Evolutionary conservation across 163 green algal genomes (phyloP).

Genomic region (Smithsoniella earleae): DNA sequence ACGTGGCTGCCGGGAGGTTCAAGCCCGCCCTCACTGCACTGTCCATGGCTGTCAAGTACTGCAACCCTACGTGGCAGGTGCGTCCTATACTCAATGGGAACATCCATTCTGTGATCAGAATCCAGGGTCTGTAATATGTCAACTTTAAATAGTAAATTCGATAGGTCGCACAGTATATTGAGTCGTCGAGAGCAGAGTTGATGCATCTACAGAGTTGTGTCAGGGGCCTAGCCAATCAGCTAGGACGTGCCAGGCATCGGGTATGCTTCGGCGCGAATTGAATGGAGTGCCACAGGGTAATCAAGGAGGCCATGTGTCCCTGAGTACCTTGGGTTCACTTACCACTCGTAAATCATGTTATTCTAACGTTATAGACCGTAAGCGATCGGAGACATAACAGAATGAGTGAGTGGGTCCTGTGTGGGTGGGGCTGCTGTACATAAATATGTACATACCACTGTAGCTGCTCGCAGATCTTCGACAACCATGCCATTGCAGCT

Average conservation of each 20-base stretch:
- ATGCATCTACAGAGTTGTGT: background rate
- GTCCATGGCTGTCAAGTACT: constrained; percentile 1
- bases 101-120: background rate
- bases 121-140: background rate
- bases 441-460: too few relatives aligned
- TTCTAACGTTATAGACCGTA: too few relatives aligned
- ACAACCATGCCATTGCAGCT: constrained; percentile 10
- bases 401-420: background rate
- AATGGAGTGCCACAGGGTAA: too few relatives aligned
- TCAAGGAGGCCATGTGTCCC: too few relatives aligned
- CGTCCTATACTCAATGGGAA: too few relatives aligned
- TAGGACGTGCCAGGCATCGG: background rate
- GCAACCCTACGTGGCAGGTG: constrained; percentile 5
- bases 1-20: constrained; percentile 9
- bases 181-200: too few relatives aligned
- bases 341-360: too few relatives aligned
- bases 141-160: background rate
- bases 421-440: too few relatives aligned
- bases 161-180: too few relatives aligned
- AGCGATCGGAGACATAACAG: too few relatives aligned
- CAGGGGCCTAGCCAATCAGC: background rate
- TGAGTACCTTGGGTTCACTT: too few relatives aligned
- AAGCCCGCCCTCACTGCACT: background rate
- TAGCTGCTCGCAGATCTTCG: background rate
- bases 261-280: too few relatives aligned